These are phyloP conservation scores for Talaromyces nanjingensis DNA, from an alignment of 495 filamentous ascomycete species.

Conservation along the genomic window DNA sequence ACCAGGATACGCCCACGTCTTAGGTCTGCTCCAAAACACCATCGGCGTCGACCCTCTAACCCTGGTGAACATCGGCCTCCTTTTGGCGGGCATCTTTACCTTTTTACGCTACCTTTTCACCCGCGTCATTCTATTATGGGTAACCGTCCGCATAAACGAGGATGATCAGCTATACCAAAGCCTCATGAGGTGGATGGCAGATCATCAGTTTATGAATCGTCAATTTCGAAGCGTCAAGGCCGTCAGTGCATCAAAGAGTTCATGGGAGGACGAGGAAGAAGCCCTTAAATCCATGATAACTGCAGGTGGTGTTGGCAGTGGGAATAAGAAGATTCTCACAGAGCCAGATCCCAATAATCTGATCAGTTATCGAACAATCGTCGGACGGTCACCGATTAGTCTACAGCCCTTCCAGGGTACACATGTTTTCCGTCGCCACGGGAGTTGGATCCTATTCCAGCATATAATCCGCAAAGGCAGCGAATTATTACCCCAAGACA, in stretches of 20 bases:
- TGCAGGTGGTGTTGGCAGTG: slow-evolving; percentile 1
- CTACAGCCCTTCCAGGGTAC: slow-evolving; percentile 7
- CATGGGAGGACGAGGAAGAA: slow-evolving; percentile 10
- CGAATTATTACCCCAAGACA: slow-evolving; percentile 2
- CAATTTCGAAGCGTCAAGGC: slow-evolving; percentile 10
- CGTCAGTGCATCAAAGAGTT: slow-evolving; percentile 1
- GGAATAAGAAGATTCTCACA: background rate
- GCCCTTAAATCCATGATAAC: slow-evolving; percentile 6
- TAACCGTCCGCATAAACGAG: slow-evolving; percentile 8
- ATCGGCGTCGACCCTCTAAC: slow-evolving; percentile 2
- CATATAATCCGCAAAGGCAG: background rate
- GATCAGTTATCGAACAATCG: slow-evolving; percentile 9
- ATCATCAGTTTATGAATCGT: slow-evolving; percentile 8
- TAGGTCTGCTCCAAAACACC: background rate
- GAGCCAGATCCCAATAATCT: slow-evolving; percentile 10
- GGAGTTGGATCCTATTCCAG: slow-evolving; percentile 9
- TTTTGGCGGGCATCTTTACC: slow-evolving; percentile 3
- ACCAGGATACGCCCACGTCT: background rate
- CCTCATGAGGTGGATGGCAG: slow-evolving; percentile 8
- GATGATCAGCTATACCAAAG: slow-evolving; percentile 4
- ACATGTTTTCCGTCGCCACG: slow-evolving; percentile 8
- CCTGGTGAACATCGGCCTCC: slow-evolving; percentile 5
- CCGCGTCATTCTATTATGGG: background rate
- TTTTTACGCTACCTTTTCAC: slow-evolving; percentile 8
- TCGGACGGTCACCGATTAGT: slow-evolving; percentile 2